A percentile compares a stretch with the other conserved stretches of the same genome.
These are phyloP conservation scores for Solanum hybrid DNA, from an alignment of 305 asterid genomes.

Conservation along the genomic window DNA sequence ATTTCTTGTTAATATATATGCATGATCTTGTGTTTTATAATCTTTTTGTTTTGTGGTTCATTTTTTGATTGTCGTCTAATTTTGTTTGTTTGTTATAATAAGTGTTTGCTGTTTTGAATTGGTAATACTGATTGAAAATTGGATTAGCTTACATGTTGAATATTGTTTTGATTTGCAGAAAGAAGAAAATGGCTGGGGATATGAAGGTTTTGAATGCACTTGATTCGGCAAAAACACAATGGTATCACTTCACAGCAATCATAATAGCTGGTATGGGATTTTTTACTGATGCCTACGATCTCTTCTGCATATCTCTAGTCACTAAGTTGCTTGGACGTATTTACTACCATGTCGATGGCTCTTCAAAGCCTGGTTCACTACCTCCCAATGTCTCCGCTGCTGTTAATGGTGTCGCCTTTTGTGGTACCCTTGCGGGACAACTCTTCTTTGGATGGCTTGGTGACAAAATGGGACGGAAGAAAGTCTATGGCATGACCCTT, in stretches of 20 bases:
- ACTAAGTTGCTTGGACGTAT: conserved; percentile 44
- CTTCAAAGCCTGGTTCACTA: conserved; percentile 30
- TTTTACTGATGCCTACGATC: conserved; percentile 45
- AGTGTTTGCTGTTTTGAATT: no score
- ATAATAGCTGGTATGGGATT: conserved; percentile 47
- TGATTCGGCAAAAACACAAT: conserved; percentile 36
- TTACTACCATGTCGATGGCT: conserved; percentile 36
- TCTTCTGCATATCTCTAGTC: conserved; percentile 45
- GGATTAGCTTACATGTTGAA: not conserved
- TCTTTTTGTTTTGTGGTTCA: no score
- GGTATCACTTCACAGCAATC: conserved; percentile 50
- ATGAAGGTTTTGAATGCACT: conserved; percentile 30
- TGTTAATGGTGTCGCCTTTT: conserved; percentile 39
- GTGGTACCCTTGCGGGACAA: conserved; percentile 38
- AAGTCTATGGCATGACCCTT: conserved; percentile 9
- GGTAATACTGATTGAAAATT: not conserved
- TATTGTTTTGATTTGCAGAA: not conserved
- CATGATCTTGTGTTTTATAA: no score
- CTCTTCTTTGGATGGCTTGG: not conserved
- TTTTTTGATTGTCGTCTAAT: no score
- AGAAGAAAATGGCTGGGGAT: conserved; percentile 9
- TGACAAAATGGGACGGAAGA: conserved; percentile 9
- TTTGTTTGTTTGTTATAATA: no score
- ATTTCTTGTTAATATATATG: no score
- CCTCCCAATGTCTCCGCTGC: conserved; percentile 41